phyloP scores from a whole-genome alignment of 805 yeast species.

The Ogataea parapolymorpha region DNA sequence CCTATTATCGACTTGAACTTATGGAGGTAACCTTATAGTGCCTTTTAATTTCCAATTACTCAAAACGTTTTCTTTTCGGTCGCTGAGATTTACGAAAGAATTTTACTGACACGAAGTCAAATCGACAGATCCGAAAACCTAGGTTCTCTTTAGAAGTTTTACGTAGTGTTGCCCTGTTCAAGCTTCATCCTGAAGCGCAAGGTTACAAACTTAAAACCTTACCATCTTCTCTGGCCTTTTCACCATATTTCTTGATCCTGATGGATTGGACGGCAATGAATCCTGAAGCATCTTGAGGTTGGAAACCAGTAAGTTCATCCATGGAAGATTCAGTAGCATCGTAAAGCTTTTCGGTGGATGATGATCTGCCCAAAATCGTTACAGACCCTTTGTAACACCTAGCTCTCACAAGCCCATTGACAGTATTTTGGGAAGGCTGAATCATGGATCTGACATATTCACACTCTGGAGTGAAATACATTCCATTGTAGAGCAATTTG shows the following conservation, averaged over 20 bases:
- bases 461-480: constrained; percentile 98
- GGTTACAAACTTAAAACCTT: constrained; percentile 44
- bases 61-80: no score
- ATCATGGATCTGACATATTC: constrained; percentile 94
- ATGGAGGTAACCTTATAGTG: no score
- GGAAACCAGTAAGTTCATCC: constrained; percentile 98
- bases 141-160: no score
- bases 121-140: no score
- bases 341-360: constrained; percentile 92
- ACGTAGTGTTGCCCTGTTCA: no score
- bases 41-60: no score
- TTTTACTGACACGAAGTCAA: no score
- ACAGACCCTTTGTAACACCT: constrained; percentile 89
- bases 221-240: constrained; percentile 82
- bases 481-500: constrained; percentile 89
- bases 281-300: constrained; percentile 95
- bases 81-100: no score
- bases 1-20: no score
- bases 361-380: constrained; percentile 85
- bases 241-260: constrained; percentile 97
- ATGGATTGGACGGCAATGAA: constrained; percentile 98
- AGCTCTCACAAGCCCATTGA: constrained; percentile 94
- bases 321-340: constrained; percentile 98
- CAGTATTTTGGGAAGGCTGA: constrained; percentile 89
- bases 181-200: no score